Base-by-base conservation (phyloP, 2,329 filamentous ascomycete species). In the Dactylellina sp. region DNA sequence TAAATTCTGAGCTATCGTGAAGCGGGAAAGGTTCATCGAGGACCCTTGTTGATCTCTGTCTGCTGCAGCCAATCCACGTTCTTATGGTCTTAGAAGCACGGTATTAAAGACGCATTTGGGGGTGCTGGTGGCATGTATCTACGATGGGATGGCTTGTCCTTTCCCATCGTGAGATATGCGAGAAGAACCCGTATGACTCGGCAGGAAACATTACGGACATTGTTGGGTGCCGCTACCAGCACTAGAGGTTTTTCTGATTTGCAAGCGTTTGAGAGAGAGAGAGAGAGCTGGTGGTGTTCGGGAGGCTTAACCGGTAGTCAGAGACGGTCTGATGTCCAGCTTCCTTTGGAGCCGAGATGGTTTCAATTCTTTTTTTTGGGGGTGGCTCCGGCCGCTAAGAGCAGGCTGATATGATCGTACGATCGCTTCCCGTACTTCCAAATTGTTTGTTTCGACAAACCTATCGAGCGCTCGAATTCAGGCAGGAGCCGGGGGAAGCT, bases 11-110 rank as follows among this genome's bases (percentile, higher is more conserved):
- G 61, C 70, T 74, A 74, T 74, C 44, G 55, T 65, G 56, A 66
- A 74, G 70, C 55, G 55, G 70, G 70, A 74, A 74, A 74, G 61
- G 70, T 74, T 39, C 70, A 74, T 66, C 70, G 55, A 63, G 61
- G 61, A 74, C 70, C 70, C 70, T 74, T 65, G 70, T 74, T 74
- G 70, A 74, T 74, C 70, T 61, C 55, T 64, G 42, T 61, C 49
- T 55, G 55, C 37, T 66, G 70, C 61, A 74, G 61, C 70, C 70
- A 74, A 74, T 74, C 70, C 70, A 66, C 70, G 70, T 74, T 66
- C 70, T 74, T 35, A 20, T 46, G 56, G 35, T 60, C 61, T 66
- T 66, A 62, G 55, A 46, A 61, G 70, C 39, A 37, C 20, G 28
- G 40, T 66, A 55, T 60, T 74, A 66, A 68, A 68, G 63, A 60